Evolutionary conservation across 805 yeast species (phyloP).

Genomic region (Nakazawaea holstii): DNA sequence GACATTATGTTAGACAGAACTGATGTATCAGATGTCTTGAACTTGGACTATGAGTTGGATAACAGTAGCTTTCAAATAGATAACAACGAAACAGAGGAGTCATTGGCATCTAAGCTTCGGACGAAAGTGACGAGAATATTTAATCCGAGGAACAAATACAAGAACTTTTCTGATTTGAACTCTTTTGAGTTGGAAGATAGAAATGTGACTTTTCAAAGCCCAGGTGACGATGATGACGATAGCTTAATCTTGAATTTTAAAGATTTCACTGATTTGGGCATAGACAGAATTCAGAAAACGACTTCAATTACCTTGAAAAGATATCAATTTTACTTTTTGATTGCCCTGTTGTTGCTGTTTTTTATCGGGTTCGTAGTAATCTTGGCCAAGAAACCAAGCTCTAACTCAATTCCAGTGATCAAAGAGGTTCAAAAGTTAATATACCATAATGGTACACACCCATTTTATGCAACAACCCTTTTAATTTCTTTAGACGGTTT

Average conservation of each 20-base stretch:
- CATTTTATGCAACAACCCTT: conserved; percentile 74
- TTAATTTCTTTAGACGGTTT: conserved; percentile 82
- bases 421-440: conserved; percentile 15
- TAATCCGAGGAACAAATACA: not conserved
- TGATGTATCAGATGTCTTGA: conserved; percentile 13
- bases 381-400: conserved; percentile 5
- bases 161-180: conserved; percentile 11
- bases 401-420: not conserved
- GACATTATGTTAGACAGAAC: conserved; percentile 22
- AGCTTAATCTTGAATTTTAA: not conserved
- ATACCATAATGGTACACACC: conserved; percentile 57
- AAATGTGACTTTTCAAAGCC: conserved; percentile 16
- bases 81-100: conserved; percentile 6
- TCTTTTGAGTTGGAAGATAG: conserved; percentile 23
- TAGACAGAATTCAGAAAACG: conserved; percentile 1
- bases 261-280: conserved; percentile 8
- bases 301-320: conserved; percentile 10
- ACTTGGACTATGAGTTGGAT: conserved; percentile 13
- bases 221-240: conserved; percentile 8
- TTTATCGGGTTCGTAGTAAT: conserved; percentile 7
- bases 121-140: not conserved
- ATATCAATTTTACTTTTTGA: conserved; percentile 4
- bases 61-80: conserved; percentile 14
- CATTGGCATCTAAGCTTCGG: not conserved
- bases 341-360: not conserved